Evolutionary conservation across 2,329 filamentous ascomycete genomes (phyloP).

Genomic region (Acephala macrosclerotiorum): DNA sequence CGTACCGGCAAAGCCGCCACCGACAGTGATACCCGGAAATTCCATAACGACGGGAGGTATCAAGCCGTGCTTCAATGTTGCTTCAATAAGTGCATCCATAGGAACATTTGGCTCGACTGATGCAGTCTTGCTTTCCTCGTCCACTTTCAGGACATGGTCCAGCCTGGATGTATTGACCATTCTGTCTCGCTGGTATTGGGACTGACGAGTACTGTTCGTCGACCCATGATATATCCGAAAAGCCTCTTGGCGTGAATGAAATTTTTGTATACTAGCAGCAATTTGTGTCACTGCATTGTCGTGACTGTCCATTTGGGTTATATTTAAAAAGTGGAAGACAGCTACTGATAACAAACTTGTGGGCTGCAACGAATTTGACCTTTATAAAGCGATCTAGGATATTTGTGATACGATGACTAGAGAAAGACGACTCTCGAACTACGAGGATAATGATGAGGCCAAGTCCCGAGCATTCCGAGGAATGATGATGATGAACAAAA

Average conservation of each 20-base stretch:
- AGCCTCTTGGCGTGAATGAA: constrained; percentile 33
- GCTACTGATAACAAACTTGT: neutral
- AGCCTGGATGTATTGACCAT: constrained; percentile 55
- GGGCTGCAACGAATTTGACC: neutral
- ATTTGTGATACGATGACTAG: neutral
- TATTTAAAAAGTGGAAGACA: neutral
- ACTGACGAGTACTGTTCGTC: constrained; percentile 57
- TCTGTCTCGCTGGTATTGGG: constrained; percentile 36
- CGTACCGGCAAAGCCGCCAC: constrained; percentile 71
- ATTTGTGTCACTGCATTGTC: constrained; percentile 32
- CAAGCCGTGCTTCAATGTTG: constrained; percentile 59
- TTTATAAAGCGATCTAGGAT: neutral
- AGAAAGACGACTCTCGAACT: neutral
- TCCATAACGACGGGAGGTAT: constrained; percentile 73
- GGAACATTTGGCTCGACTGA: constrained; percentile 73
- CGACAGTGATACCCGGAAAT: constrained; percentile 72
- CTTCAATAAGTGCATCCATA: constrained; percentile 68
- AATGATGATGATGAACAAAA: neutral
- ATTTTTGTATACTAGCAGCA: constrained; percentile 27
- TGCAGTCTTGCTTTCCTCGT: constrained; percentile 49
- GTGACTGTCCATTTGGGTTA: constrained; percentile 33
- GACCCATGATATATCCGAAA: constrained; percentile 64
- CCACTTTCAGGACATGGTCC: constrained; percentile 53
- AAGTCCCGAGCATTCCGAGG: constrained; percentile 1
- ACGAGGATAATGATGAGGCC: neutral